These are phyloP conservation scores for Daldinia caldariorum DNA, from an alignment of 495 filamentous ascomycete genomes.

Conservation along the genomic window DNA sequence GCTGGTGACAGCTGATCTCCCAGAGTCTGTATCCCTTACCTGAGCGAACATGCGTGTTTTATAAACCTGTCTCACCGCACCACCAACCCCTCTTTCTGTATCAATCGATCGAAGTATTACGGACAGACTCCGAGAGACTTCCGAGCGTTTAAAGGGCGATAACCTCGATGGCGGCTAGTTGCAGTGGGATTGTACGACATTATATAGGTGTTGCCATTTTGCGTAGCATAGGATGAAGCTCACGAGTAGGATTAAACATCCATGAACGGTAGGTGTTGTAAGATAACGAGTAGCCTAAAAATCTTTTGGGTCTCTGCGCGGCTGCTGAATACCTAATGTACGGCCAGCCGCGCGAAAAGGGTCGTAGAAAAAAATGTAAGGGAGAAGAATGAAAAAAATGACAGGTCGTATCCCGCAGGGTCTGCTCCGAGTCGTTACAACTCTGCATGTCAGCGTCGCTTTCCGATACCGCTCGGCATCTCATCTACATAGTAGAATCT, in stretches of 20 bases:
- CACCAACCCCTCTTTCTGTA: conserved; percentile 3
- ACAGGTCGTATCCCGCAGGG: conserved; percentile 24
- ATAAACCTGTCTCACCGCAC: conserved; percentile 21
- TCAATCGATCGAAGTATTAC: conserved; percentile 7
- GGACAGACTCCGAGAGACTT: not conserved
- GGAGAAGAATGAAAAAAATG: conserved; percentile 12
- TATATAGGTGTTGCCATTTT: not conserved
- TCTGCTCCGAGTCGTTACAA: conserved; percentile 7
- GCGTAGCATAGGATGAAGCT: not conserved
- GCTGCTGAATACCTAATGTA: conserved; percentile 1
- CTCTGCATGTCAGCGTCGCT: conserved; percentile 35
- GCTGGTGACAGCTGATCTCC: not conserved
- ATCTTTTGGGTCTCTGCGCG: conserved; percentile 1
- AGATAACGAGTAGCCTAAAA: conserved; percentile 14
- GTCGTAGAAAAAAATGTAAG: not conserved
- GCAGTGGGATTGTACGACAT: not conserved
- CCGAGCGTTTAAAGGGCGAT: not conserved
- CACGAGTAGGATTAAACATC: not conserved
- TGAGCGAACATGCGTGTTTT: not conserved
- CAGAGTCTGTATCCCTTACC: conserved; percentile 3
- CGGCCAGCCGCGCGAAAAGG: not conserved
- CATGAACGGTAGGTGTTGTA: conserved; percentile 6
- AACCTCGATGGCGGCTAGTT: conserved; percentile 12
- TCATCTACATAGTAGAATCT: conserved; percentile 22
- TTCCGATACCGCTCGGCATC: conserved; percentile 43